Percentiles rank a stretch among this genome's conserved stretches.
These are phyloP conservation scores for Suillus placidus DNA, from an alignment of 768 basidiomycete species.

Conservation along the genomic window DNA sequence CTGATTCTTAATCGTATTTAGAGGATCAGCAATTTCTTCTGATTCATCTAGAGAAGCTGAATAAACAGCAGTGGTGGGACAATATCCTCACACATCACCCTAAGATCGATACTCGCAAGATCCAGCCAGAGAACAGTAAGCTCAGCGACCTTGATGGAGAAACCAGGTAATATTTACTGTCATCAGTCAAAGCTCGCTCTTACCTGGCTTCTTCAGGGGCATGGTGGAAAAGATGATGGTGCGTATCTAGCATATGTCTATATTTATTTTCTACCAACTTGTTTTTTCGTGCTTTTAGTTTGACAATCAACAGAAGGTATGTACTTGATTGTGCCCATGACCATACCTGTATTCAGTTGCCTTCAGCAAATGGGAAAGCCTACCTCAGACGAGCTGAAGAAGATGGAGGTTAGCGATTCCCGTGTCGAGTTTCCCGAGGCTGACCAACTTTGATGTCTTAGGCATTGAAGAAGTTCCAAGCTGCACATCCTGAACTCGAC, in stretches of 20 bases:
- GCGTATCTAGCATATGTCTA: constrained; percentile 31
- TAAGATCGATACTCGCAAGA: constrained; percentile 95
- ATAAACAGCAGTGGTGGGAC: constrained; percentile 95
- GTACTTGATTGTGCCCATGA: constrained; percentile 1
- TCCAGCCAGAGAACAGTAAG: constrained; percentile 93
- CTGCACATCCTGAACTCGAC: constrained; percentile 89
- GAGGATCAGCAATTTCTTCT: constrained; percentile 77
- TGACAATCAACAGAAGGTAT: constrained; percentile 46
- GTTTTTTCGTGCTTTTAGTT: constrained; percentile 35
- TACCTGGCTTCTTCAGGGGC: constrained; percentile 51
- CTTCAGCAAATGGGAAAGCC: constrained; percentile 91
- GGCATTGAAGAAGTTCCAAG: constrained; percentile 89
- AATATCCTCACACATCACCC: constrained; percentile 94
- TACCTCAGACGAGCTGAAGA: constrained; percentile 92
- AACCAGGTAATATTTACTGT: constrained; percentile 62
- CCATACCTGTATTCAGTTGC: constrained; percentile 4
- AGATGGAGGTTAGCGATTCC: constrained; percentile 67
- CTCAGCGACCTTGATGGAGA: constrained; percentile 95
- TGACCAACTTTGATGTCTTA: constrained; percentile 31
- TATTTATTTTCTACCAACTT: background rate
- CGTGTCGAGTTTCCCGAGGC: background rate
- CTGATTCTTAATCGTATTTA: constrained; percentile 33
- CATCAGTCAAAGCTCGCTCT: background rate
- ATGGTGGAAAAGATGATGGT: constrained; percentile 99
- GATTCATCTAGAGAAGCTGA: constrained; percentile 85